These are phyloP conservation scores for Prototheca wickerhamii DNA, from an alignment of 163 green algal species.

Conservation along the genomic window DNA sequence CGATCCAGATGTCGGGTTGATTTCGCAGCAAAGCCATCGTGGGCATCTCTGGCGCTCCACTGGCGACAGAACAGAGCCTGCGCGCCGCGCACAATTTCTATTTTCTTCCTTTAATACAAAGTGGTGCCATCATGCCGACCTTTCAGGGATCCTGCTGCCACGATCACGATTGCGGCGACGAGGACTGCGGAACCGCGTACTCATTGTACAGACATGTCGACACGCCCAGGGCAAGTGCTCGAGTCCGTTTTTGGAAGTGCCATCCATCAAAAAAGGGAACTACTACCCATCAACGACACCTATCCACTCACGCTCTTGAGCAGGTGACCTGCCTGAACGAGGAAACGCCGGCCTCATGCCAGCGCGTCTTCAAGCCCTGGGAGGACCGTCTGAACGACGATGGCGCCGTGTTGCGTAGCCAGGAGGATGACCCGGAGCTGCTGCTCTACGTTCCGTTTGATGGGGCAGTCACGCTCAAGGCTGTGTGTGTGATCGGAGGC, in stretches of 20 bases:
- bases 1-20: too few relatives aligned
- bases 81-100: too few relatives aligned
- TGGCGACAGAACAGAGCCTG: too few relatives aligned
- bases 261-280: too few relatives aligned
- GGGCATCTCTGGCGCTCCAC: too few relatives aligned
- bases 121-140: conserved; percentile 31
- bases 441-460: conserved; percentile 77
- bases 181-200: conserved; percentile 71
- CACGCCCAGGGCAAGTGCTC: conserved; percentile 28
- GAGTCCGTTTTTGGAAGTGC: too few relatives aligned
- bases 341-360: conserved; percentile 38
- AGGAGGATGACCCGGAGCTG: conserved; percentile 84
- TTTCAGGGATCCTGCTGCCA: conserved; percentile 62
- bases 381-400: conserved; percentile 39
- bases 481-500: conserved; percentile 39
- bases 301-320: background rate
- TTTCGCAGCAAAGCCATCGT: too few relatives aligned
- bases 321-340: conserved; percentile 84
- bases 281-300: background rate
- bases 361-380: conserved; percentile 66
- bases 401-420: conserved; percentile 45
- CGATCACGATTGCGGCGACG: conserved; percentile 79
- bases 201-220: conserved; percentile 80
- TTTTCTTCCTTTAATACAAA: too few relatives aligned
- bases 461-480: conserved; percentile 42